Conservation (phyloP, 108 stramenopile genomes). For the Skeletonema marinoi region DNA sequence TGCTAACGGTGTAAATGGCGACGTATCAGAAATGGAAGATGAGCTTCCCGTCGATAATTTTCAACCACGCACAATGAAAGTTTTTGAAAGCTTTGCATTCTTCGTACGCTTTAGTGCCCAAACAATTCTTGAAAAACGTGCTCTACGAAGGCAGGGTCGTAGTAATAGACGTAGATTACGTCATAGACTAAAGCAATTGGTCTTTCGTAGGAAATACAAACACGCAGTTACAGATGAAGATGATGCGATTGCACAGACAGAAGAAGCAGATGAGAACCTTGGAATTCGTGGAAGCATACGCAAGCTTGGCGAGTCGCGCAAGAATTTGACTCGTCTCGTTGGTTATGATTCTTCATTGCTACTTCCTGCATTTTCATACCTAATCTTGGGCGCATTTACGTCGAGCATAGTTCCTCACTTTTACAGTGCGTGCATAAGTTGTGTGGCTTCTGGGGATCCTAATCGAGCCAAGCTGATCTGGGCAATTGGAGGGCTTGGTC, state of each 20-base stretch:
- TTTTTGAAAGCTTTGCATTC: constrained; percentile 38
- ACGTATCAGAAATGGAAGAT: not conserved
- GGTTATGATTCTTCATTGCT: constrained; percentile 74
- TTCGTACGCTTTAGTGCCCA: constrained; percentile 29
- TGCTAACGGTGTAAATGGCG: not conserved
- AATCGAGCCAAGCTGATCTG: constrained; percentile 48
- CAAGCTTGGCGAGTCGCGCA: constrained; percentile 72
- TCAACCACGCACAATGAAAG: constrained; percentile 43
- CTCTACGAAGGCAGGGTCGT: not conserved
- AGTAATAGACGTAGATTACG: constrained; percentile 25
- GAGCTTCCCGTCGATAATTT: constrained; percentile 12
- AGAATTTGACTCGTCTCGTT: constrained; percentile 70
- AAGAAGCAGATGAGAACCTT: constrained; percentile 12
- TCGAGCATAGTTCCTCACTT: constrained; percentile 76
- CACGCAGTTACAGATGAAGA: not conserved
- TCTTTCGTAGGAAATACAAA: not conserved
- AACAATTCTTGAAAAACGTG: constrained; percentile 33
- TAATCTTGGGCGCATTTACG: constrained; percentile 77
- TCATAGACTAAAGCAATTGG: constrained; percentile 17
- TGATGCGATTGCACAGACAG: not conserved
- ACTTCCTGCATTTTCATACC: constrained; percentile 70
- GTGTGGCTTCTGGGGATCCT: constrained; percentile 60
- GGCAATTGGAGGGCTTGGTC: constrained; percentile 65
- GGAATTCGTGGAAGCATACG: constrained; percentile 32
- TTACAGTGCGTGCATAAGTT: constrained; percentile 71